Evolutionary conservation across 257 asterid species (phyloP).

Genomic region (Solanum arcanum): DNA sequence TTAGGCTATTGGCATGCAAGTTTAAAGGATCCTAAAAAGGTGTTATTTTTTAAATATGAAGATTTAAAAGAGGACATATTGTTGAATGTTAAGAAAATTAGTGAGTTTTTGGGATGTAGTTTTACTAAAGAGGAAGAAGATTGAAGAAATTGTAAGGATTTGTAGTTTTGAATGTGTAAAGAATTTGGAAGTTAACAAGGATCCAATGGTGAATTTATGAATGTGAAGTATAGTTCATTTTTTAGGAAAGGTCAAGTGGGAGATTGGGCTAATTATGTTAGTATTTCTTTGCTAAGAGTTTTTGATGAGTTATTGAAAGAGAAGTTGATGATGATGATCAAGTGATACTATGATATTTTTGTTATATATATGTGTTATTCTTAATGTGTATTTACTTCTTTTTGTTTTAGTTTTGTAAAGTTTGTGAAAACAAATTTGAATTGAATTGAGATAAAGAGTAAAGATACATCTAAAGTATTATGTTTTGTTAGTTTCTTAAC

Average conservation of each 20-base stretch:
- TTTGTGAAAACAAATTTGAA: too few species aligned
- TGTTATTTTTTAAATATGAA: background rate
- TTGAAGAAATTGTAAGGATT: background rate
- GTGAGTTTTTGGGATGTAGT: background rate
- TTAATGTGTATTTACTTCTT: too few species aligned
- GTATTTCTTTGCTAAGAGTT: background rate
- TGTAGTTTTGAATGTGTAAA: background rate
- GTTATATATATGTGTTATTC: too few species aligned
- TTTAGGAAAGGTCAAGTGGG: constrained; percentile 11
- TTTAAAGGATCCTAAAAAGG: background rate
- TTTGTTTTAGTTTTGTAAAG: too few species aligned
- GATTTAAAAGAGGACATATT: background rate
- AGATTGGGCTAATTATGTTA: constrained; percentile 4
- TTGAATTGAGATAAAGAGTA: too few species aligned
- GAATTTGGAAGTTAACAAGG: background rate
- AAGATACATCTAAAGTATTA: too few species aligned
- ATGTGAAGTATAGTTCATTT: background rate
- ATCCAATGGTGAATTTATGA: background rate
- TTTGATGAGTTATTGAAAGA: background rate
- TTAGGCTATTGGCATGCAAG: background rate
- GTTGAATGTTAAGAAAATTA: background rate
- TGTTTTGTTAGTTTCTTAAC: too few species aligned
- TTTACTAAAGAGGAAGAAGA: background rate
- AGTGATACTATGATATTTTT: too few species aligned
- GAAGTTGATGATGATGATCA: too few species aligned